Percentiles rank a stretch among this genome's conserved stretches.
phyloP scores from a whole-genome alignment of 2,329 filamentous ascomycete species.

The Chrysoporthe puriensis region DNA sequence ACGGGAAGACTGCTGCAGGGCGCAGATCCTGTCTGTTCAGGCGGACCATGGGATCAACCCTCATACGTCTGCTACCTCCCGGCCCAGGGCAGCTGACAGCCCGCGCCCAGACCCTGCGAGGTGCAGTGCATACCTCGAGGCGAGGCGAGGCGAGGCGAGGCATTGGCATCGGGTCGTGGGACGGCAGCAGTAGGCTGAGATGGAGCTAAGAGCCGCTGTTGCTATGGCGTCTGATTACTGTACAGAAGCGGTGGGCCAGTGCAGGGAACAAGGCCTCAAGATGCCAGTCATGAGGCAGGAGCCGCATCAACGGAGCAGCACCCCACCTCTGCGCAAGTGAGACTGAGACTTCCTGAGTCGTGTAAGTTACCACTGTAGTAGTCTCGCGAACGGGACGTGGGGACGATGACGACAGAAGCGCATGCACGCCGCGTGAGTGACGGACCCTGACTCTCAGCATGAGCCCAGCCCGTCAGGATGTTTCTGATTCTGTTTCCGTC shows the following conservation, averaged over 20 bases:
- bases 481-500: background rate
- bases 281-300: slow-evolving; percentile 13
- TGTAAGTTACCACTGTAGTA: background rate
- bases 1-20: background rate
- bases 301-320: slow-evolving; percentile 7
- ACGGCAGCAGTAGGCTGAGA: background rate
- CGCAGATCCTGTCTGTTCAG: background rate
- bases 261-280: background rate
- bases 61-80: background rate
- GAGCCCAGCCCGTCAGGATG: background rate
- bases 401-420: slow-evolving; percentile 15
- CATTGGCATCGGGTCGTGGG: background rate
- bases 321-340: background rate
- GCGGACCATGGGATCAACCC: background rate
- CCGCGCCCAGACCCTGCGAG: background rate
- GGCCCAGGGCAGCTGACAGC: background rate
- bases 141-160: background rate
- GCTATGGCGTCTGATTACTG: background rate
- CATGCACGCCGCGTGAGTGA: background rate
- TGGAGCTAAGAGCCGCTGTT: background rate
- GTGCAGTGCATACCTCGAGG: background rate
- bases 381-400: background rate
- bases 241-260: background rate
- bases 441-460: background rate
- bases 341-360: slow-evolving; percentile 9